Conservation (phyloP, 305 asterid species). For the Galium porrigens region DNA sequence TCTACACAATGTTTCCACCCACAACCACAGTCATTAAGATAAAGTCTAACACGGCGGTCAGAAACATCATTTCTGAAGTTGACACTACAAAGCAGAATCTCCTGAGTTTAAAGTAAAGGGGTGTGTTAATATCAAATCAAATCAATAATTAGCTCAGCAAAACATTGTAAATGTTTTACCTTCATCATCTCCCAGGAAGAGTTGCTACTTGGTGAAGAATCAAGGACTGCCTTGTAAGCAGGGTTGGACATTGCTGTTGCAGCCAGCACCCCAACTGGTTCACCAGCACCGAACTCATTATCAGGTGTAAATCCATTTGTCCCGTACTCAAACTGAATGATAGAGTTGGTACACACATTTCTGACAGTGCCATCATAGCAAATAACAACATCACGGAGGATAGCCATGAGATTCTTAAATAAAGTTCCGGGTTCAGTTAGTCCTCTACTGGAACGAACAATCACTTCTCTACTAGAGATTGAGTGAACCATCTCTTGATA, state of each 20-base stretch:
- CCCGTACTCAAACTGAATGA: slow-evolving; percentile 83
- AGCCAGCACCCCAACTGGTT: slow-evolving; percentile 96
- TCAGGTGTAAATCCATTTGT: slow-evolving; percentile 32
- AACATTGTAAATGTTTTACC: slow-evolving; percentile 24
- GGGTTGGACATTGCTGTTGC: slow-evolving; percentile 99
- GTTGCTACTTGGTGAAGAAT: slow-evolving; percentile 92
- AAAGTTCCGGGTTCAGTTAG: slow-evolving; percentile 91
- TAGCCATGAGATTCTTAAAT: slow-evolving; percentile 89
- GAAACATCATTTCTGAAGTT: slow-evolving; percentile 60
- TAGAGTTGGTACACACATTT: slow-evolving; percentile 68
- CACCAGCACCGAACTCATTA: slow-evolving; percentile 87
- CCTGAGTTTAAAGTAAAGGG: slow-evolving; percentile 38
- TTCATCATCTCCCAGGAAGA: slow-evolving; percentile 99
- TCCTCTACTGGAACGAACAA: slow-evolving; percentile 84
- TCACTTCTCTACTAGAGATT: slow-evolving; percentile 82
- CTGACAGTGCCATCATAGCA: slow-evolving; percentile 83
- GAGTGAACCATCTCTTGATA: slow-evolving; percentile 90
- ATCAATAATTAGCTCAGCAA: background rate
- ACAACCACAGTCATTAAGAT: slow-evolving; percentile 64
- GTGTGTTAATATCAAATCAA: slow-evolving; percentile 2
- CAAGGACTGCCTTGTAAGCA: slow-evolving; percentile 95
- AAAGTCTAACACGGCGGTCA: slow-evolving; percentile 65
- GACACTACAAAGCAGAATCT: slow-evolving; percentile 73
- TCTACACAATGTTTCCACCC: slow-evolving; percentile 72
- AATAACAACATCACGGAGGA: slow-evolving; percentile 81